Evolutionary conservation across 805 yeast species (phyloP).

Genomic region (Kuraishia floccosa): DNA sequence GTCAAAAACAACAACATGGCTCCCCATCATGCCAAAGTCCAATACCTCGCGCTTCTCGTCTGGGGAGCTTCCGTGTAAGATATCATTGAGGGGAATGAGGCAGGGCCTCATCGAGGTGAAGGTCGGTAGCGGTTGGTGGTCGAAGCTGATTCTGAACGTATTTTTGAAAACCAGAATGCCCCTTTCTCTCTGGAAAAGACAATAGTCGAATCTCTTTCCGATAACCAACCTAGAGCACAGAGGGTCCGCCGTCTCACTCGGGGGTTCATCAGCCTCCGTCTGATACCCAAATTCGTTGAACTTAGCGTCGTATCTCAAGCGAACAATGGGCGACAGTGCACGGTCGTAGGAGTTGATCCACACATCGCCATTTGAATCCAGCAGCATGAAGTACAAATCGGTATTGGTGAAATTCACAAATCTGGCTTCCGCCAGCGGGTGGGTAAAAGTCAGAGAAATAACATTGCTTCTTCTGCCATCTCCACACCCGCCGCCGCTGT

Average conservation of each 20-base stretch:
- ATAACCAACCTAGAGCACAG: constrained; percentile 1
- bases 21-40: too few relatives aligned
- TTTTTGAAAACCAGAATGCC: constrained; percentile 3
- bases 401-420: constrained; percentile 1
- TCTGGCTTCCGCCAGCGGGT: not conserved
- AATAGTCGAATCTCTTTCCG: constrained; percentile 1
- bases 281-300: not conserved
- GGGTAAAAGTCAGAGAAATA: not conserved
- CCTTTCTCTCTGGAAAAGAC: not conserved
- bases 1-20: too few relatives aligned
- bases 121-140: constrained; percentile 1
- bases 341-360: constrained; percentile 3
- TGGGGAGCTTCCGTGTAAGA: too few relatives aligned
- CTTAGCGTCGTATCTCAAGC: constrained; percentile 1
- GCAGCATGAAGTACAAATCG: constrained; percentile 1
- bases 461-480: too few relatives aligned
- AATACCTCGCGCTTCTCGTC: too few relatives aligned
- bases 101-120: constrained; percentile 2
- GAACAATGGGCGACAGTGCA: constrained; percentile 2
- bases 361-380: constrained; percentile 1
- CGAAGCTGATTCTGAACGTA: constrained; percentile 1
- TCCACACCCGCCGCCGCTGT: too few relatives aligned
- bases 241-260: too few relatives aligned
- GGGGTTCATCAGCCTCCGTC: not conserved
- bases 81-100: not conserved